These are phyloP conservation scores for Pyrus bretschneideri DNA, from an alignment of 306 rosid genomes.

Conservation along the genomic window DNA sequence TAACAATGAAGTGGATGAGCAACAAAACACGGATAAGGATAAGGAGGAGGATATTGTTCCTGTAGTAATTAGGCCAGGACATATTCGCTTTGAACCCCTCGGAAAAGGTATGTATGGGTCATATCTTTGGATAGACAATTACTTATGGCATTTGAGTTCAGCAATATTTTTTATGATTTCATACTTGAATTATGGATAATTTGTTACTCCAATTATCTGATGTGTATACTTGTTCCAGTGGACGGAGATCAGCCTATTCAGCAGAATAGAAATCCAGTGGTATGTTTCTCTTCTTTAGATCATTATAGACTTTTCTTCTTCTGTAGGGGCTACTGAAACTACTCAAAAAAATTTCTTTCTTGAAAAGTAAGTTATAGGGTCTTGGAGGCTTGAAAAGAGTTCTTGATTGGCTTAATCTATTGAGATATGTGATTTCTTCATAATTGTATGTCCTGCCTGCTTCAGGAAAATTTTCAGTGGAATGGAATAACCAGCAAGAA, in stretches of 20 bases:
- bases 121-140: background rate
- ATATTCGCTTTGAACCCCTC: constrained; percentile 74
- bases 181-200: background rate
- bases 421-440: background rate
- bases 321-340: background rate
- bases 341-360: background rate
- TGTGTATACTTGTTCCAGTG: constrained; percentile 25
- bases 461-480: constrained; percentile 77
- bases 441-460: constrained; percentile 21
- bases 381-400: background rate
- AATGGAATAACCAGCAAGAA: constrained; percentile 87
- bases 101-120: constrained; percentile 42
- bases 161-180: background rate
- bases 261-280: constrained; percentile 43
- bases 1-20: constrained; percentile 25
- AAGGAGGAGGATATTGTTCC: constrained; percentile 53
- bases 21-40: constrained; percentile 13
- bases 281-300: constrained; percentile 23
- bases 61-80: constrained; percentile 85
- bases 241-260: constrained; percentile 44
- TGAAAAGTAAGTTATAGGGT: background rate
- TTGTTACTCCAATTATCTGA: constrained; percentile 20
- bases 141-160: background rate
- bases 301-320: background rate
- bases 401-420: background rate